phyloP scores from a whole-genome alignment of 805 yeast genomes.

The Kurtzmaniella cleridarum region DNA sequence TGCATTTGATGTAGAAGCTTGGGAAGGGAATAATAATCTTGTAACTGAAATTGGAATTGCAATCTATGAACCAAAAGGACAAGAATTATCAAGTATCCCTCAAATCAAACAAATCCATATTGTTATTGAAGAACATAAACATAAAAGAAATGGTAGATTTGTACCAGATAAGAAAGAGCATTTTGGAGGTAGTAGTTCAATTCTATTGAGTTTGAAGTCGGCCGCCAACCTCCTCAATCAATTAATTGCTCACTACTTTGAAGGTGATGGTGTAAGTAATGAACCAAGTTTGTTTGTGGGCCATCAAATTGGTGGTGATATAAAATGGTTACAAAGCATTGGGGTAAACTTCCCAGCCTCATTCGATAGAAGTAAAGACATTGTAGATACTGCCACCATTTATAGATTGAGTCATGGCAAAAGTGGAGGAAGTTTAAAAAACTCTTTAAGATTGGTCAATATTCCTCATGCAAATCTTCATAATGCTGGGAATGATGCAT shows the following conservation, averaged over 20 bases:
- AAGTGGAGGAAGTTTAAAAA: slow-evolving; percentile 41
- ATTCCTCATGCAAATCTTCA: slow-evolving; percentile 59
- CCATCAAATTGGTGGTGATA: slow-evolving; percentile 52
- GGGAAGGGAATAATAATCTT: slow-evolving; percentile 35
- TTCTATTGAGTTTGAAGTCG: slow-evolving; percentile 31
- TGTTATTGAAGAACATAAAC: slow-evolving; percentile 39
- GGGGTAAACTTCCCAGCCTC: slow-evolving; percentile 43
- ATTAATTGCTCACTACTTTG: slow-evolving; percentile 40
- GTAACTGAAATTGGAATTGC: slow-evolving; percentile 59
- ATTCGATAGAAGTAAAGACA: slow-evolving; percentile 7
- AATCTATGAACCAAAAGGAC: slow-evolving; percentile 49
- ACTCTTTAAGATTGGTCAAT: slow-evolving; percentile 38
- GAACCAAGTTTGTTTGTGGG: slow-evolving; percentile 45
- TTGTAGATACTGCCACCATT: slow-evolving; percentile 46
- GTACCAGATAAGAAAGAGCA: slow-evolving; percentile 51
- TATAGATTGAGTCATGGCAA: slow-evolving; percentile 36
- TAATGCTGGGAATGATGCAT: slow-evolving; percentile 71
- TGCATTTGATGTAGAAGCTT: slow-evolving; percentile 56
- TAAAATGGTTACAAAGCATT: slow-evolving; percentile 42
- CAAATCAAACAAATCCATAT: slow-evolving; percentile 37
- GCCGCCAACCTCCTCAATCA: slow-evolving; percentile 36
- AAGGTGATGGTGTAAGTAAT: slow-evolving; percentile 14
- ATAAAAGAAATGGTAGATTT: slow-evolving; percentile 40
- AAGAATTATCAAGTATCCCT: slow-evolving; percentile 34
- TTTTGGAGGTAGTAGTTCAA: slow-evolving; percentile 47